These are phyloP conservation scores for Sphaerulina musiva DNA, from an alignment of 2,329 filamentous ascomycete genomes.

Conservation along the genomic window DNA sequence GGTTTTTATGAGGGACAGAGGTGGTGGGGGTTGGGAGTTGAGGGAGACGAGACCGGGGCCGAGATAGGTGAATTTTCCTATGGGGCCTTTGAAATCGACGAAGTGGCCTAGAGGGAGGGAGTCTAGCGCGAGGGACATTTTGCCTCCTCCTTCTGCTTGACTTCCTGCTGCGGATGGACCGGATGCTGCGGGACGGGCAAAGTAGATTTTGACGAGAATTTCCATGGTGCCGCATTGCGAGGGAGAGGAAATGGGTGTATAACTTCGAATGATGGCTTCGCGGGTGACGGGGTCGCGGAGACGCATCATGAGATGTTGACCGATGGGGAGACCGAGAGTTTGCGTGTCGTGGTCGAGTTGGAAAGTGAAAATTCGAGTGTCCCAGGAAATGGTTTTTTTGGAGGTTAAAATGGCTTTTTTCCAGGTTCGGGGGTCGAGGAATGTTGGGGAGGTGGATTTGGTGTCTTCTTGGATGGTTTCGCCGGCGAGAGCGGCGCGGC, in stretches of 20 bases:
- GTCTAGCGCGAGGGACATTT: slow-evolving; percentile 77
- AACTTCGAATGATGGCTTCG: slow-evolving; percentile 74
- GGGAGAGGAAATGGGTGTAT: slow-evolving; percentile 72
- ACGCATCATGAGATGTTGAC: slow-evolving; percentile 81
- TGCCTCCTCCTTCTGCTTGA: too few species aligned
- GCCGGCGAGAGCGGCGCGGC: slow-evolving; percentile 48
- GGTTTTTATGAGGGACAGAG: slow-evolving; percentile 45
- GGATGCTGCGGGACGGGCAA: too few species aligned
- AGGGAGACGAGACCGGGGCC: slow-evolving; percentile 60
- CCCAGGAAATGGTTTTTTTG: slow-evolving; percentile 65
- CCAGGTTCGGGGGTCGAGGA: slow-evolving; percentile 69
- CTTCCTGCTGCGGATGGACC: too few species aligned
- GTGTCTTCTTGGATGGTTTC: slow-evolving; percentile 39
- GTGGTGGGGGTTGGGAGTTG: slow-evolving; percentile 46
- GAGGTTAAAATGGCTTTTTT: slow-evolving; percentile 61
- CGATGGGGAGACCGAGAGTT: slow-evolving; percentile 67
- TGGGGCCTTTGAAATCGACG: slow-evolving; percentile 81
- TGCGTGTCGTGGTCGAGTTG: slow-evolving; percentile 66
- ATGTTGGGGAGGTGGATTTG: slow-evolving; percentile 48
- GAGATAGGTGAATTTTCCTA: slow-evolving; percentile 76
- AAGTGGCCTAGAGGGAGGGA: slow-evolving; percentile 62
- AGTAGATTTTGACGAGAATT: slow-evolving; percentile 78
- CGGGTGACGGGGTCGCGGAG: slow-evolving; percentile 63
- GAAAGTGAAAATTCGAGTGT: slow-evolving; percentile 78
- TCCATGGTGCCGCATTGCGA: slow-evolving; percentile 58